A percentile compares a stretch with the other conserved stretches of the same genome.
Conservation (phyloP, 352 stramenopile genomes). For the Pythium sp. region DNA sequence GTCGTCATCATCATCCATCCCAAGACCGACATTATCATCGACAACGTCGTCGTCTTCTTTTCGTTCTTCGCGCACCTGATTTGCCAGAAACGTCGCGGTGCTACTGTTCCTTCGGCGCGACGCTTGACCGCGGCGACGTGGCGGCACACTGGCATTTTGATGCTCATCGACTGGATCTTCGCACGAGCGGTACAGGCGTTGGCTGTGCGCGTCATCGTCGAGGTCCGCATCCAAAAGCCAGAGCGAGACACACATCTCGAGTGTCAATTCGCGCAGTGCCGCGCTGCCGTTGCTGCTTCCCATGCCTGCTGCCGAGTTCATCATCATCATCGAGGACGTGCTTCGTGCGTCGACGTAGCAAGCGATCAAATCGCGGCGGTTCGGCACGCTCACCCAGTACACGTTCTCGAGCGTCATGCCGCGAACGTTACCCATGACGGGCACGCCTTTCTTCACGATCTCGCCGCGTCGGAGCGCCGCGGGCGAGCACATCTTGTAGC, state of each 20-base stretch:
- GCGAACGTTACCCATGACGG: constrained; percentile 45
- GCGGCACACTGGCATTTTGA: background rate
- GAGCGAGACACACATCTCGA: constrained; percentile 86
- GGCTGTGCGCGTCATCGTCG: constrained; percentile 24
- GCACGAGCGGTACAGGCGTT: constrained; percentile 18
- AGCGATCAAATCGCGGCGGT: constrained; percentile 57
- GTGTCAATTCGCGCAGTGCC: constrained; percentile 62
- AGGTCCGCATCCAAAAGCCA: constrained; percentile 75
- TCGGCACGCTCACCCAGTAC: constrained; percentile 70
- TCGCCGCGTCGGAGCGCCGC: constrained; percentile 79
- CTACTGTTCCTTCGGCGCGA: constrained; percentile 7
- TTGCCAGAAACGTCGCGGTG: background rate
- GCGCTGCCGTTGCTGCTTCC: background rate
- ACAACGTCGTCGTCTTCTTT: constrained; percentile 22
- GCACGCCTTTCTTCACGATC: constrained; percentile 74
- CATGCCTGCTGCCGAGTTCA: background rate
- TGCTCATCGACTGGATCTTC: constrained; percentile 45
- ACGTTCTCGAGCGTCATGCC: constrained; percentile 75
- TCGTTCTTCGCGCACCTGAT: constrained; percentile 16
- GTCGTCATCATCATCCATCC: constrained; percentile 12
- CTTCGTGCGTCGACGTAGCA: constrained; percentile 55
- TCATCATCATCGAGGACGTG: background rate
- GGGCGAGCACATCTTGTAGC: constrained; percentile 89
- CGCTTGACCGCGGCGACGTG: background rate
- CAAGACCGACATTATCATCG: constrained; percentile 5